phyloP scores from a whole-genome alignment of 2,329 filamentous ascomycete genomes.

The Aspergillus cejpii region DNA sequence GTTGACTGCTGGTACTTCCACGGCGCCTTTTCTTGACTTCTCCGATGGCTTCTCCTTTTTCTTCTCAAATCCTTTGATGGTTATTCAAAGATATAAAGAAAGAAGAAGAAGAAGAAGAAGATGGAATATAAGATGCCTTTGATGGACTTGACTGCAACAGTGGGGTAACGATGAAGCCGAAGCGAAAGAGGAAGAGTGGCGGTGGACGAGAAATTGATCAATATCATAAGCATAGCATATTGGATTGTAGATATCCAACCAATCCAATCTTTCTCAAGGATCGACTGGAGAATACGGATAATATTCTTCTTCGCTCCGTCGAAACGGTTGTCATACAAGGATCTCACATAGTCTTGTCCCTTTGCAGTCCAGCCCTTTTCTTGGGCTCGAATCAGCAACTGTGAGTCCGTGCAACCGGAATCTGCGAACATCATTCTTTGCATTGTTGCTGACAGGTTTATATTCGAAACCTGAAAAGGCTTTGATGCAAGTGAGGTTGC shows the following conservation, averaged over 20 bases:
- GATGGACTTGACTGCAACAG: background rate
- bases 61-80: background rate
- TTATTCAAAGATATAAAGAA: background rate
- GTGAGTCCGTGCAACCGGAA: background rate
- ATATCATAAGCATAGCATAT: background rate
- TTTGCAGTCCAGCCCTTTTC: background rate
- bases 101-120: background rate
- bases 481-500: background rate
- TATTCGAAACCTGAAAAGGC: background rate
- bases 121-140: background rate
- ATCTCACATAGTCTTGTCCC: too few relatives aligned
- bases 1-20: too few relatives aligned
- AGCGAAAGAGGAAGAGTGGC: background rate
- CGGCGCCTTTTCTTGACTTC: too few relatives aligned
- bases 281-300: background rate
- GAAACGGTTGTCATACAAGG: too few relatives aligned
- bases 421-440: background rate
- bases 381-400: background rate
- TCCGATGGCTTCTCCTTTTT: too few relatives aligned
- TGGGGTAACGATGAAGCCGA: background rate
- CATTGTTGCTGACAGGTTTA: background rate
- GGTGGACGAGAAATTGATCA: background rate
- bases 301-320: background rate
- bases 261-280: background rate
- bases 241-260: background rate